Evolutionary conservation across 73 alveolate species (phyloP).

Genomic region (Paramecium octaurelia): DNA sequence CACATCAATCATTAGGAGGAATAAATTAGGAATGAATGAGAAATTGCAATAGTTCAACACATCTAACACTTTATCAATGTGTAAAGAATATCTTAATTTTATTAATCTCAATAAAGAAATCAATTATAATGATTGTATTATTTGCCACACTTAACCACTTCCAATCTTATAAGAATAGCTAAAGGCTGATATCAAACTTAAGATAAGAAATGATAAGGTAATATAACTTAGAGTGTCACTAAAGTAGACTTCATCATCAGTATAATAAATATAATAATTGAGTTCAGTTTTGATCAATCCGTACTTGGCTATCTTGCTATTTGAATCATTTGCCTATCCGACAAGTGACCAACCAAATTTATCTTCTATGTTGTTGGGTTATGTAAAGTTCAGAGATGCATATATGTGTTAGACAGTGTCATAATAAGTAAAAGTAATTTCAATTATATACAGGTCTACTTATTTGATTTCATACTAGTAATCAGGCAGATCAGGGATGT

Average conservation of each 20-base stretch:
- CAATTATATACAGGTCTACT: background rate
- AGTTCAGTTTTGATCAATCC: background rate
- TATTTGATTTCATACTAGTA: background rate
- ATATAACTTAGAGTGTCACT: conserved; percentile 1
- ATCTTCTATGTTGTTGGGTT: background rate
- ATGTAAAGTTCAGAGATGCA: background rate
- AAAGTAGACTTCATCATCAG: background rate
- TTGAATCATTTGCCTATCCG: conserved; percentile 21
- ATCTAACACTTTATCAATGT: background rate
- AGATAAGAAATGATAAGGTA: background rate
- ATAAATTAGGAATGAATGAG: conserved; percentile 21
- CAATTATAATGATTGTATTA: background rate
- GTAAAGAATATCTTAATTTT: conserved; percentile 14
- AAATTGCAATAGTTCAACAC: background rate
- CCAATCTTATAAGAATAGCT: background rate
- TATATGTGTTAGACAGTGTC: background rate
- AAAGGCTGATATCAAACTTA: background rate
- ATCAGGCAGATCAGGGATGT: background rate
- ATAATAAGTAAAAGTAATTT: background rate
- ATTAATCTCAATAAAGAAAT: background rate
- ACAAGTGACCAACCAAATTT: conserved; percentile 46
- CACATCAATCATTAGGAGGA: background rate
- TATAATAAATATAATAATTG: background rate
- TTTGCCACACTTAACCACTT: conserved; percentile 15
- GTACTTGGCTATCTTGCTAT: background rate